Evolutionary conservation across 257 asterid genomes (phyloP).

Genomic region (Paraleonurus japonicus): DNA sequence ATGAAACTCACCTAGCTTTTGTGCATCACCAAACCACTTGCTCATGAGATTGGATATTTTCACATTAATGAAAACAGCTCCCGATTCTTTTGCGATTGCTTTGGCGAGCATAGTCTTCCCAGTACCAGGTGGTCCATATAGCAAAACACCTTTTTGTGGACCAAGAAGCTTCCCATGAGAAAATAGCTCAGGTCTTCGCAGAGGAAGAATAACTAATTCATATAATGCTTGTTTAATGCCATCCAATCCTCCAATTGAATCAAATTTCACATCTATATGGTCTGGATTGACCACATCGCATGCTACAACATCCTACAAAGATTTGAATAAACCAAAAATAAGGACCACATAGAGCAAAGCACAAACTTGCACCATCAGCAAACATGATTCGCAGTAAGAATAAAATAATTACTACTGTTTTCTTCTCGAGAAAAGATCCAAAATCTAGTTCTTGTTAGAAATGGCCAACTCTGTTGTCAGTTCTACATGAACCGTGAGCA

Average conservation of each 20-base stretch:
- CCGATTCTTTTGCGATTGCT: slow-evolving; percentile 93
- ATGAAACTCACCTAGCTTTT: slow-evolving; percentile 68
- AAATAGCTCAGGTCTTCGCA: slow-evolving; percentile 80
- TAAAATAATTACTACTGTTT: background rate
- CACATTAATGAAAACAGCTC: slow-evolving; percentile 88
- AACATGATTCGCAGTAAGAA: background rate
- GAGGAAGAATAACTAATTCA: slow-evolving; percentile 87
- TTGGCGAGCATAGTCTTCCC: slow-evolving; percentile 99
- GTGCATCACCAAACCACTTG: slow-evolving; percentile 98
- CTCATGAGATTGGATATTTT: slow-evolving; percentile 82
- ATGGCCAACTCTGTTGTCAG: background rate
- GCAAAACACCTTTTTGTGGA: slow-evolving; percentile 89
- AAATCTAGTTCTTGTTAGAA: background rate
- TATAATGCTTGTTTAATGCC: slow-evolving; percentile 66
- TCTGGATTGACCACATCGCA: slow-evolving; percentile 92
- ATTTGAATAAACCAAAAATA: background rate
- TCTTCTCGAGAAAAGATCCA: background rate
- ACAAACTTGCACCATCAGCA: background rate
- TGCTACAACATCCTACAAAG: slow-evolving; percentile 74
- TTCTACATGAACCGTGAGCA: background rate
- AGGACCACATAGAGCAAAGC: slow-evolving; percentile 7
- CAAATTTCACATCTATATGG: slow-evolving; percentile 72
- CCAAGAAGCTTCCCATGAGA: slow-evolving; percentile 88
- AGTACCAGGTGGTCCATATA: slow-evolving; percentile 95
- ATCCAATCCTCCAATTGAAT: slow-evolving; percentile 82